Percentiles rank a stretch among this genome's conserved stretches.
phyloP scores from a whole-genome alignment of 2,329 filamentous ascomycete genomes.

The Gyromitra esculenta region DNA sequence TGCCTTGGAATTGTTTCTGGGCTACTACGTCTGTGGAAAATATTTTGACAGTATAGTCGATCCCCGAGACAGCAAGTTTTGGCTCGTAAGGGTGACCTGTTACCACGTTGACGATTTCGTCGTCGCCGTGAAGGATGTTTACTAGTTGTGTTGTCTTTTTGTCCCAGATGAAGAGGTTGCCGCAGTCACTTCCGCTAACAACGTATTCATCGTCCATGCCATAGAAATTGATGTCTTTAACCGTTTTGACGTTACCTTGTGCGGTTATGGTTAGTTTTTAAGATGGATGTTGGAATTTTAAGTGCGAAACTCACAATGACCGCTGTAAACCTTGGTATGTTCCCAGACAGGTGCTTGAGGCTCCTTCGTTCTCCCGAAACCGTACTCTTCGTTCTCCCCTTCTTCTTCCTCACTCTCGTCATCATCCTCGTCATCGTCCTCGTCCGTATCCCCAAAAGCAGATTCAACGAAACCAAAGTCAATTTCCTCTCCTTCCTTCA shows the following conservation, averaged over 20 bases:
- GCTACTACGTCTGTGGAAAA: slow-evolving; percentile 66
- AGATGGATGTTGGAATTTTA: slow-evolving; percentile 9
- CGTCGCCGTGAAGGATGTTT: slow-evolving; percentile 73
- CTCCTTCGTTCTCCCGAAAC: slow-evolving; percentile 58
- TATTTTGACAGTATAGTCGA: slow-evolving; percentile 75
- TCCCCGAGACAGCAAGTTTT: slow-evolving; percentile 72
- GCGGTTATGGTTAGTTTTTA: slow-evolving; percentile 17
- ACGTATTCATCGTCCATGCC: slow-evolving; percentile 75
- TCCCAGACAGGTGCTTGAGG: slow-evolving; percentile 66
- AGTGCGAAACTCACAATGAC: slow-evolving; percentile 74
- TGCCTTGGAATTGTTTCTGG: slow-evolving; percentile 60
- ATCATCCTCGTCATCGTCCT: slow-evolving; percentile 56
- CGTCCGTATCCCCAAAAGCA: slow-evolving; percentile 50
- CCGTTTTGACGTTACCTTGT: slow-evolving; percentile 58
- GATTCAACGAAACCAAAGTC: slow-evolving; percentile 67
- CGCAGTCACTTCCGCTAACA: slow-evolving; percentile 73
- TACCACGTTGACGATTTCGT: slow-evolving; percentile 75
- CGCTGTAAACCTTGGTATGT: slow-evolving; percentile 69
- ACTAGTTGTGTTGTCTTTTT: slow-evolving; percentile 69
- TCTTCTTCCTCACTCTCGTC: slow-evolving; percentile 57
- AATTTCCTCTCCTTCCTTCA: slow-evolving; percentile 68
- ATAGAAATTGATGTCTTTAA: slow-evolving; percentile 76
- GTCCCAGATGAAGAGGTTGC: slow-evolving; percentile 73
- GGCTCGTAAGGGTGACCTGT: slow-evolving; percentile 73
- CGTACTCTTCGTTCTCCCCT: slow-evolving; percentile 56